Evolutionary conservation across 352 stramenopile genomes (phyloP).

Genomic region (Globisporangium spiculum): DNA sequence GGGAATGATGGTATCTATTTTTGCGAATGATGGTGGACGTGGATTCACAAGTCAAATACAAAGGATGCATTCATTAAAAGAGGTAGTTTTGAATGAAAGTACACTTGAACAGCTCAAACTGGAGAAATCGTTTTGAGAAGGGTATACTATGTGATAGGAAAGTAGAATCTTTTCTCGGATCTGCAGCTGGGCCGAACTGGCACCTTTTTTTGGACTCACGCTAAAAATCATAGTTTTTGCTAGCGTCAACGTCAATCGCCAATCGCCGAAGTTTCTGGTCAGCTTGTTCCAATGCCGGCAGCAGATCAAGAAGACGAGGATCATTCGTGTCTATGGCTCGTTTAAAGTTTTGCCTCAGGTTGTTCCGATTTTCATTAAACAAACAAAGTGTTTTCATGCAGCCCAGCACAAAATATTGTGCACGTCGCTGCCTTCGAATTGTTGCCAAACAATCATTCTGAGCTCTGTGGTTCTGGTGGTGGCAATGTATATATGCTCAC

Average conservation of each 20-base stretch:
- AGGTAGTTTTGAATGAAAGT: too few relatives aligned
- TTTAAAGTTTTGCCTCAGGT: neutral
- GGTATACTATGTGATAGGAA: neutral
- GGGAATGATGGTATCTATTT: conserved; percentile 6
- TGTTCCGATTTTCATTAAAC: neutral
- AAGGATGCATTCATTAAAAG: neutral
- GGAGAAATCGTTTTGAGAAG: neutral
- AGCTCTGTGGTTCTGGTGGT: neutral
- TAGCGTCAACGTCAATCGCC: neutral
- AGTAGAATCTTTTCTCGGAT: neutral
- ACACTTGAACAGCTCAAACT: too few relatives aligned
- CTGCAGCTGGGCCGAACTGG: neutral
- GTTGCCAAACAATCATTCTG: neutral
- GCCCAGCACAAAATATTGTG: neutral
- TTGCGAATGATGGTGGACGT: conserved; percentile 10
- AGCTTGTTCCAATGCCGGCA: too few relatives aligned
- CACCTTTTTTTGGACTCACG: neutral
- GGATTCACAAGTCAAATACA: neutral
- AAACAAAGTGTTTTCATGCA: neutral
- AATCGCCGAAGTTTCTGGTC: neutral
- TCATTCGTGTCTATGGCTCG: neutral
- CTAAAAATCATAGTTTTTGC: neutral
- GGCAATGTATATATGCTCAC: neutral
- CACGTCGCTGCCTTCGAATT: too few relatives aligned
- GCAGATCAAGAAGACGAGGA: too few relatives aligned